Base-by-base conservation (phyloP, 2,329 filamentous ascomycete genomes). In the Verticillium nubilum region DNA sequence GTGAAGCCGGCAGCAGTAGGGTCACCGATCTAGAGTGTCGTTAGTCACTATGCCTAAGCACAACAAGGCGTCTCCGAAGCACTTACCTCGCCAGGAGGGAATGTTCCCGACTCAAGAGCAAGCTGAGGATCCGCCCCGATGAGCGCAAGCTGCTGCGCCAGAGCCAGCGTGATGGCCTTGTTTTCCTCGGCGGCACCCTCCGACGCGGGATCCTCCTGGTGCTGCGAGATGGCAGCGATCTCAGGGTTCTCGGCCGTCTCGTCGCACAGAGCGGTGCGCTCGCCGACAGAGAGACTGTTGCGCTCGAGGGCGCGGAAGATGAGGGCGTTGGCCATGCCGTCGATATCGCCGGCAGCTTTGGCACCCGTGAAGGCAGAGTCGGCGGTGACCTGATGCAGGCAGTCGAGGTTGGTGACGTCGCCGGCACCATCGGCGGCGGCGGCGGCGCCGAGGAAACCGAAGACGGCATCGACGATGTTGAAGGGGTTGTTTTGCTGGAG, bases 191-290 rank as follows among this genome's bases (percentile, higher is more conserved):
- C 78, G 13, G 86, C 83, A 50, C 79, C 80, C 3, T 77, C 68
- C 0, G 83, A 83, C 23, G 86, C 87, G 28, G 87, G 85, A 69
- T 90, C 87, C 73, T 90, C 87, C 73, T 90, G 86, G 72, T 89
- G 86, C 72, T 88, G 85, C 58, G 77, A 73, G 61, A 90, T 70
- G 52, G 84, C 84, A 28, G 78, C 81, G 66, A 90, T 87, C 74
- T 89, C 86, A 2, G 86, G 80, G 73, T 90, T 90, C 60, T 78
- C 76, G 17, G 86, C 83, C 47, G 72, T 76, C 67, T 84, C 69
- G 72, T 72, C 78, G 75, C 86, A 90, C 55, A 80, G 72, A 31
- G 79, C 82, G 54, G 82, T 86, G n/a, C 78, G 79, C 52, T 77
- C 71, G 56, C 85, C 86, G 61, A 88, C 84, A 12, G 68, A 66